These are phyloP conservation scores for Cytospora schulzeri DNA, from an alignment of 2,329 filamentous ascomycete genomes.

Conservation along the genomic window DNA sequence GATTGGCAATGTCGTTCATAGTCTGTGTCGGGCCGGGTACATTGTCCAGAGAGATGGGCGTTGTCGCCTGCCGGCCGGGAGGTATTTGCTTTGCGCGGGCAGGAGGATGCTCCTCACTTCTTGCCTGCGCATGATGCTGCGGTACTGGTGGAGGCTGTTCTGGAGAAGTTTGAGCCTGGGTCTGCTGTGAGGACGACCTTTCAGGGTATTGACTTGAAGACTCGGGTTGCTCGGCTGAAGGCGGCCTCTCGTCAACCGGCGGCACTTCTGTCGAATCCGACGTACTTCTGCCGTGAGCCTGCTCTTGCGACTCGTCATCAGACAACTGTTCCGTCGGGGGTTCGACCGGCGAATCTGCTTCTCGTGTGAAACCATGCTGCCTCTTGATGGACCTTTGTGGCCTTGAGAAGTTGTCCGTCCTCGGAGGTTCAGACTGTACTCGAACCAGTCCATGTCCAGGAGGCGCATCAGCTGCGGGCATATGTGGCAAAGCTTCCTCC, in stretches of 20 bases:
- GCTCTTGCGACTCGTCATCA: constrained; percentile 7
- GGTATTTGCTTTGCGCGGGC: constrained; percentile 36
- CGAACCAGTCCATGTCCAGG: constrained; percentile 57
- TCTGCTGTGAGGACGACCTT: constrained; percentile 56
- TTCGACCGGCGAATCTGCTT: constrained; percentile 36
- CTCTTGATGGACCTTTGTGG: constrained; percentile 53
- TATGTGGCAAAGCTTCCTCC: constrained; percentile 44
- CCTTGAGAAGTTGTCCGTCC: constrained; percentile 63
- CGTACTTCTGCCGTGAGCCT: constrained; percentile 38
- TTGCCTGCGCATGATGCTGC: constrained; percentile 28
- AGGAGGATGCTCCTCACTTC: constrained; percentile 34
- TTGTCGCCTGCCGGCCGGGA: constrained; percentile 29
- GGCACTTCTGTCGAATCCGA: constrained; percentile 48
- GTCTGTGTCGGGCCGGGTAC: constrained; percentile 47
- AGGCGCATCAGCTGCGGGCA: constrained; percentile 48
- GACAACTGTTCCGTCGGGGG: constrained; percentile 12
- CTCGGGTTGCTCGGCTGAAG: constrained; percentile 42
- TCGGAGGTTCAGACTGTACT: constrained; percentile 70
- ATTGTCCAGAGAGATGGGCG: constrained; percentile 31
- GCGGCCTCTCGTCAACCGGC: constrained; percentile 67
- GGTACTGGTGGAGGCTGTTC: constrained; percentile 32
- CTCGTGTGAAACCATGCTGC: constrained; percentile 53
- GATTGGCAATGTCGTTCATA: constrained; percentile 65
- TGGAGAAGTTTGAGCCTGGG: constrained; percentile 44
- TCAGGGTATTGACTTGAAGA: constrained; percentile 49